Conservation (phyloP, 1,284 basidiomycete species). For the Pyrrhoderma noxium region DNA sequence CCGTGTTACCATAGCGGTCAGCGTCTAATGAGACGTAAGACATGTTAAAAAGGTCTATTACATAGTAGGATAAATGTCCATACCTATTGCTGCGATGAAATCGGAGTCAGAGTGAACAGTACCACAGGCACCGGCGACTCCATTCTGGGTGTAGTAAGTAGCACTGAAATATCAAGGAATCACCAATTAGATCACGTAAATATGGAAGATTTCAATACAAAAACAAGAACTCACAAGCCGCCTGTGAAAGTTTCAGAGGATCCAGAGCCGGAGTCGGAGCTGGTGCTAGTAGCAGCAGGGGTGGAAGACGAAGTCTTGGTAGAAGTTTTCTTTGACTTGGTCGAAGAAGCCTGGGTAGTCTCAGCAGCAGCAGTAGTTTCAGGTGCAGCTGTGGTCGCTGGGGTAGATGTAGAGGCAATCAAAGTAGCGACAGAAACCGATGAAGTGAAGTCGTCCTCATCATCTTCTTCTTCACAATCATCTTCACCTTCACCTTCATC, state of each 20-base stretch:
- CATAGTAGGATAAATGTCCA: constrained; percentile 24
- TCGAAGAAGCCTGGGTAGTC: constrained; percentile 1
- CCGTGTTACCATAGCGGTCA: constrained; percentile 43
- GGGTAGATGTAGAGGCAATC: background rate
- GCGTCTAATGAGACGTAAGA: constrained; percentile 29
- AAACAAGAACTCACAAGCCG: constrained; percentile 20
- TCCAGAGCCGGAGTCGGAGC: constrained; percentile 14
- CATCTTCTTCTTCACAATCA: constrained; percentile 26
- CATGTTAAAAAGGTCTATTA: background rate
- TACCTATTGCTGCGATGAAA: constrained; percentile 60
- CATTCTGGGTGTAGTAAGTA: constrained; percentile 69
- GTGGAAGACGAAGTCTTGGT: constrained; percentile 14
- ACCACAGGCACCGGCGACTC: constrained; percentile 71
- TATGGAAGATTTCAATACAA: constrained; percentile 37
- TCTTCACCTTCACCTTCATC: constrained; percentile 24
- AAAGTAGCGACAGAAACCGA: constrained; percentile 16
- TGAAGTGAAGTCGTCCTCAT: constrained; percentile 26
- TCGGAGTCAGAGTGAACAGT: constrained; percentile 55
- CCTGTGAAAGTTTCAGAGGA: constrained; percentile 13
- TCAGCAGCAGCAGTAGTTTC: constrained; percentile 20
- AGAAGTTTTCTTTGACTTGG: constrained; percentile 15
- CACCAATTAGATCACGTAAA: background rate
- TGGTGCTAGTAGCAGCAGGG: constrained; percentile 18
- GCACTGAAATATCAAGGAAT: constrained; percentile 20
- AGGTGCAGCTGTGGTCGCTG: constrained; percentile 2